phyloP scores from a whole-genome alignment of 352 stramenopile genomes.

The Thraustotheca clavata region DNA sequence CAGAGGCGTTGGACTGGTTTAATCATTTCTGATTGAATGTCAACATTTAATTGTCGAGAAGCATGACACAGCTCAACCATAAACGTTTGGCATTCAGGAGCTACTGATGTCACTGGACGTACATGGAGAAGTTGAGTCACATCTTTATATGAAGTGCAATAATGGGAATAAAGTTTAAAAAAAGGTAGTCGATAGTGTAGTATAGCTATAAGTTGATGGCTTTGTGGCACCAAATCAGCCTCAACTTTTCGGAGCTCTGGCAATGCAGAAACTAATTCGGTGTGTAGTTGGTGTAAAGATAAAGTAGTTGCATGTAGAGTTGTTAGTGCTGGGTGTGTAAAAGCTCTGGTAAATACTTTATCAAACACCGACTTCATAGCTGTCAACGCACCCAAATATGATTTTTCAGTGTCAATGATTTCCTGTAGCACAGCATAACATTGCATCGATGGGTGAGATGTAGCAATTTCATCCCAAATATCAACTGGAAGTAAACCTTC shows the following conservation, averaged over 20 bases:
- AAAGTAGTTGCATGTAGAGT: background rate
- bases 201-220: background rate
- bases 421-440: background rate
- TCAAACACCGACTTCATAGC: constrained; percentile 9
- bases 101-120: background rate
- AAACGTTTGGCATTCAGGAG: constrained; percentile 10
- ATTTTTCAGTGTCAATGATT: constrained; percentile 7
- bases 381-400: background rate
- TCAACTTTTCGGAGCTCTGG: background rate
- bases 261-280: background rate
- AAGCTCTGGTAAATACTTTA: background rate
- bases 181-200: constrained; percentile 2
- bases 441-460: background rate
- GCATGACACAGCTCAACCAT: background rate
- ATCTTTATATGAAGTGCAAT: constrained; percentile 17
- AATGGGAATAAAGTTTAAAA: constrained; percentile 21
- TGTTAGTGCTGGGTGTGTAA: background rate
- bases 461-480: background rate
- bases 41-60: constrained; percentile 21
- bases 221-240: background rate
- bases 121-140: constrained; percentile 5
- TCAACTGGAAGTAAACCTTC: background rate
- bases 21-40: constrained; percentile 52
- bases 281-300: constrained; percentile 9
- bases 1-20: constrained; percentile 69